A percentile compares a stretch with the other conserved stretches of the same genome.
Conservation (phyloP, 129 eudicot genomes). For the Flaveria robusta region DNA sequence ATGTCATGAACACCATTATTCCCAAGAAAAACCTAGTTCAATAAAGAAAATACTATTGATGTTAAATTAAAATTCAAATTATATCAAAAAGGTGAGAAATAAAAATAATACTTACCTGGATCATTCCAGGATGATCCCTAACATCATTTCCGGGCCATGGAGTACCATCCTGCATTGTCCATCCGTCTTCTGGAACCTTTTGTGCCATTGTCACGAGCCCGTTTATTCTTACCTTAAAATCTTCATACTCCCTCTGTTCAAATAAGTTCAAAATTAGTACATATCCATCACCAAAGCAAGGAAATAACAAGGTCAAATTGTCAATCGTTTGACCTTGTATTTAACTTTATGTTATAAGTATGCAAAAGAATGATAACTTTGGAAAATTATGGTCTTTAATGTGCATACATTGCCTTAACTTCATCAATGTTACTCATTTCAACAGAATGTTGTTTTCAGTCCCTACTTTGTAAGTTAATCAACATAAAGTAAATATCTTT, state of each 20-base stretch:
- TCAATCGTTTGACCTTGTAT: background rate
- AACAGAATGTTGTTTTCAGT: background rate
- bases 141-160: constrained; percentile 95
- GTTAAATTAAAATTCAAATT: background rate
- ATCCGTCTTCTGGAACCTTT: constrained; percentile 94
- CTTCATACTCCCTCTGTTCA: constrained; percentile 88
- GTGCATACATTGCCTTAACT: constrained; percentile 3
- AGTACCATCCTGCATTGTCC: constrained; percentile 98
- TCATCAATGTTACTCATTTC: constrained; percentile 4
- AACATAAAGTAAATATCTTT: background rate
- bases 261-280: constrained; percentile 13
- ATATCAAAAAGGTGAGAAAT: background rate
- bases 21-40: constrained; percentile 71
- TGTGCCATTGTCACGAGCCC: constrained; percentile 86
- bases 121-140: constrained; percentile 98
- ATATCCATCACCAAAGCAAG: constrained; percentile 1
- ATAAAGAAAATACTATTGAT: background rate
- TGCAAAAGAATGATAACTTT: background rate
- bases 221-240: constrained; percentile 82
- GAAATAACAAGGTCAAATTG: background rate
- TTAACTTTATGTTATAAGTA: background rate
- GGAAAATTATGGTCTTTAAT: too few relatives aligned
- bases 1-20: constrained; percentile 75
- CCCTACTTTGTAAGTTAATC: background rate
- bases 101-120: constrained; percentile 49